These are phyloP conservation scores for Scedosporium boydii DNA, from an alignment of 2,329 filamentous ascomycete genomes.

Conservation along the genomic window DNA sequence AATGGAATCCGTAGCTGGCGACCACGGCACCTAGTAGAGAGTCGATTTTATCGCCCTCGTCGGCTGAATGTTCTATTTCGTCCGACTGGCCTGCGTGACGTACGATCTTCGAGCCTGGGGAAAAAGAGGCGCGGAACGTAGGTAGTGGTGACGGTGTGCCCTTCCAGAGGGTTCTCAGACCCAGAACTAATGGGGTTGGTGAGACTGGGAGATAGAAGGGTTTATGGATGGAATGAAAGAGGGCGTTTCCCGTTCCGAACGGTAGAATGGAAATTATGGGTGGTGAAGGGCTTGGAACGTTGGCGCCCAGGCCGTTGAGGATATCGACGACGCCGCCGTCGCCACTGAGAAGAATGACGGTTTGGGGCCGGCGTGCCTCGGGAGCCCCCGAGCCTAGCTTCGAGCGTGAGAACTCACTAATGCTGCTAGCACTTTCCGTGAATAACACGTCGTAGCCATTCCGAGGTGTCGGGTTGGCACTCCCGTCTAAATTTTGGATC, in stretches of 20 bases:
- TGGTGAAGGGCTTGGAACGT: constrained; percentile 8
- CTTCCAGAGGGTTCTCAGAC: constrained; percentile 42
- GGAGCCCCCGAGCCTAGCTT: constrained; percentile 18
- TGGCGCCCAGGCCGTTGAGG: constrained; percentile 48
- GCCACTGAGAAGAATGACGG: constrained; percentile 71
- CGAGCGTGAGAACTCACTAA: constrained; percentile 50
- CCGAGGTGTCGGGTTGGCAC: constrained; percentile 6
- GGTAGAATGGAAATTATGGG: constrained; percentile 47
- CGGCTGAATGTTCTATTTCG: neutral
- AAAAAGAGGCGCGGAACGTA: constrained; percentile 52
- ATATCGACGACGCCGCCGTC: constrained; percentile 82
- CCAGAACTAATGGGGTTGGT: constrained; percentile 35
- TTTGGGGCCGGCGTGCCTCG: constrained; percentile 26
- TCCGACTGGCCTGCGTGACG: constrained; percentile 19
- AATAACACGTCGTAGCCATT: constrained; percentile 42
- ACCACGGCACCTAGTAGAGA: constrained; percentile 69
- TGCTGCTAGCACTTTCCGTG: constrained; percentile 54
- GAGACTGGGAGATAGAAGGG: constrained; percentile 34
- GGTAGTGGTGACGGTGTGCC: constrained; percentile 48
- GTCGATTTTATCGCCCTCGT: constrained; percentile 20
- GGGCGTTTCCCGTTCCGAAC: constrained; percentile 56
- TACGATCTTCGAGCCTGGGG: constrained; percentile 42
- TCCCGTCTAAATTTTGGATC: constrained; percentile 1
- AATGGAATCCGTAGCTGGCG: constrained; percentile 83
- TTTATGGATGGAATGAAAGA: constrained; percentile 54